Evolutionary conservation across 768 basidiomycete species (phyloP).

Genomic region (Saitozyma podzolica): DNA sequence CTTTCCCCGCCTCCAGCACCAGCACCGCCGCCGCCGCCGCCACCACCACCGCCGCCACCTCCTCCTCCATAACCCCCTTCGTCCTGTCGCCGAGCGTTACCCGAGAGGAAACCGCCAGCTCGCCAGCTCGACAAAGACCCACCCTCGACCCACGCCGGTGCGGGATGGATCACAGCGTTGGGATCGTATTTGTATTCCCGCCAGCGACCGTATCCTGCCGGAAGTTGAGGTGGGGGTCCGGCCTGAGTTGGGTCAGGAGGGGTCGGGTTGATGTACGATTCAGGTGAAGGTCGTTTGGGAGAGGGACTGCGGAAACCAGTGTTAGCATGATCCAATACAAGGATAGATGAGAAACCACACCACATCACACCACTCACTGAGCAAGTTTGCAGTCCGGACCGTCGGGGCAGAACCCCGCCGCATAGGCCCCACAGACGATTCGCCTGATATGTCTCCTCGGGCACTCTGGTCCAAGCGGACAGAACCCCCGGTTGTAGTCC

Average conservation of each 20-base stretch:
- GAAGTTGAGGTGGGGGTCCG: conserved; percentile 68
- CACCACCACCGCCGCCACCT: conserved; percentile 24
- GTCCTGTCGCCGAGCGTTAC: conserved; percentile 32
- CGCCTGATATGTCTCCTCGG: conserved; percentile 89
- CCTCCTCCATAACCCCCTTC: conserved; percentile 22
- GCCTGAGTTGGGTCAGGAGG: conserved; percentile 74
- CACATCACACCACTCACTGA: conserved; percentile 63
- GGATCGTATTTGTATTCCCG: conserved; percentile 44
- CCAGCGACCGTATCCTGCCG: conserved; percentile 82
- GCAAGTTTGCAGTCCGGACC: conserved; percentile 84
- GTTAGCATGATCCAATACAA: neutral
- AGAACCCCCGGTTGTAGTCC: conserved; percentile 94
- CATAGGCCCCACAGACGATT: conserved; percentile 83
- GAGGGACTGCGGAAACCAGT: conserved; percentile 64
- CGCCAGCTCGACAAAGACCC: conserved; percentile 39
- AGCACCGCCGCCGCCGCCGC: conserved; percentile 60
- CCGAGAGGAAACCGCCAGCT: conserved; percentile 36
- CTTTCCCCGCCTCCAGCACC: conserved; percentile 24
- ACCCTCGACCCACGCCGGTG: conserved; percentile 50
- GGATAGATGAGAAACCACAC: conserved; percentile 28
- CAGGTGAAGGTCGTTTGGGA: conserved; percentile 66
- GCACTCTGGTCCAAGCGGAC: conserved; percentile 75
- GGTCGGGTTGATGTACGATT: conserved; percentile 74
- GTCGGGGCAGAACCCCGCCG: conserved; percentile 88
- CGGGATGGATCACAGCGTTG: conserved; percentile 29